Percentiles rank a stretch among this genome's conserved stretches.
Evolutionary conservation across 495 filamentous ascomycete species (phyloP).

Genomic region (Entonaema liquescens): DNA sequence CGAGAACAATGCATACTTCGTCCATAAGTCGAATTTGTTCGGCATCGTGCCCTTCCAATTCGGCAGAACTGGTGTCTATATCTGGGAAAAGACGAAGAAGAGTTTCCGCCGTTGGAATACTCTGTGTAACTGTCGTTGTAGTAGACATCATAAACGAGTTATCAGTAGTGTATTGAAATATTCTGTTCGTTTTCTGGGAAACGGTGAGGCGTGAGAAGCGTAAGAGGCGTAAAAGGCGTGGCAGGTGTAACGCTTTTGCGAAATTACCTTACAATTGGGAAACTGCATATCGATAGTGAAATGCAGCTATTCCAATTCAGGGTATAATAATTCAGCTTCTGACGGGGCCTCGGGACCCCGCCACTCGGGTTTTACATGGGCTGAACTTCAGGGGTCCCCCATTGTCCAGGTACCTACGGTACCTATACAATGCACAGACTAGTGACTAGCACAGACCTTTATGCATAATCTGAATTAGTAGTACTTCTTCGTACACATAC

Average conservation of each 20-base stretch:
- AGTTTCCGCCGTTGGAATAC: slow-evolving; percentile 81
- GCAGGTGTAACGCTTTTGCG: not conserved
- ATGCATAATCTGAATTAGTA: not conserved
- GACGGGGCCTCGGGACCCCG: not conserved
- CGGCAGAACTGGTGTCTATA: slow-evolving; percentile 85
- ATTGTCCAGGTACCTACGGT: no score
- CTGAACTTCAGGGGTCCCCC: slow-evolving; percentile 10
- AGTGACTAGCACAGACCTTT: not conserved
- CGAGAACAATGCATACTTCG: slow-evolving; percentile 96
- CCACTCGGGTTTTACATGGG: not conserved
- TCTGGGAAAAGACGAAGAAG: slow-evolving; percentile 92
- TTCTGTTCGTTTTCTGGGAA: slow-evolving; percentile 6
- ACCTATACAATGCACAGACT: not conserved
- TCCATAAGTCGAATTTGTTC: slow-evolving; percentile 99
- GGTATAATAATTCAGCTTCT: no score
- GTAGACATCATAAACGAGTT: slow-evolving; percentile 45
- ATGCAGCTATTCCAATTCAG: no score
- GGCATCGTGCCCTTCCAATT: slow-evolving; percentile 88
- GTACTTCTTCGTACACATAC: not conserved
- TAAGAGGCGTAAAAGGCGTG: no score
- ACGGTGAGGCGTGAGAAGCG: slow-evolving; percentile 10
- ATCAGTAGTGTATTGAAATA: slow-evolving; percentile 1
- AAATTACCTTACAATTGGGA: slow-evolving; percentile 1
- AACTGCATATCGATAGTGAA: slow-evolving; percentile 24
- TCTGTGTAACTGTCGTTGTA: slow-evolving; percentile 50